phyloP scores from a whole-genome alignment of 78 protist genomes.

The Dictyostelium discoideum region DNA sequence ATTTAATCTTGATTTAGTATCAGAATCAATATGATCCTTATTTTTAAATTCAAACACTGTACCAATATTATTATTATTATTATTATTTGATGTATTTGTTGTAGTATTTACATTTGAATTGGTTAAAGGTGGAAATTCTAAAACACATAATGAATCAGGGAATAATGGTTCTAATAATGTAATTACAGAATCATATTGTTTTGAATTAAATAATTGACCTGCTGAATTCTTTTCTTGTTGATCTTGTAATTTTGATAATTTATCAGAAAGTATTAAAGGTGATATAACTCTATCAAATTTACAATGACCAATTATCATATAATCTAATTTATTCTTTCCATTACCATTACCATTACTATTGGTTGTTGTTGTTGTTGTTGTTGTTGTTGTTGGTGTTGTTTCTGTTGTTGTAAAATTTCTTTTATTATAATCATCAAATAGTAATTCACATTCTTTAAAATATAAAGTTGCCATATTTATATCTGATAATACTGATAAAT shows the following conservation, averaged over 20 bases:
- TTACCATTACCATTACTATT: background rate
- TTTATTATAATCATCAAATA: background rate
- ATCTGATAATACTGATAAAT: background rate
- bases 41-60: conserved; percentile 20
- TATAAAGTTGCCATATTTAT: conserved; percentile 17
- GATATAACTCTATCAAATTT: conserved; percentile 14
- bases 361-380: background rate
- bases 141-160: conserved; percentile 32
- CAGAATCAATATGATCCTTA: background rate
- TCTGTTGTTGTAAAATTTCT: background rate
- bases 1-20: conserved; percentile 23
- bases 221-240: conserved; percentile 65
- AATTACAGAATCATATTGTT: conserved; percentile 2
- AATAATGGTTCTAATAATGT: conserved; percentile 40
- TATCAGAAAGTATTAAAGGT: background rate
- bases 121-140: background rate
- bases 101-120: background rate
- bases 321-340: background rate
- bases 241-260: conserved; percentile 24
- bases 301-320: conserved; percentile 14
- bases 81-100: background rate
- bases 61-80: background rate
- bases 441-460: conserved; percentile 12
- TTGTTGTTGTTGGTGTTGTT: background rate
- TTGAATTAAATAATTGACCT: conserved; percentile 23